phyloP scores from a whole-genome alignment of 2,329 filamentous ascomycete genomes.

The Arthrobotrys iridis region DNA sequence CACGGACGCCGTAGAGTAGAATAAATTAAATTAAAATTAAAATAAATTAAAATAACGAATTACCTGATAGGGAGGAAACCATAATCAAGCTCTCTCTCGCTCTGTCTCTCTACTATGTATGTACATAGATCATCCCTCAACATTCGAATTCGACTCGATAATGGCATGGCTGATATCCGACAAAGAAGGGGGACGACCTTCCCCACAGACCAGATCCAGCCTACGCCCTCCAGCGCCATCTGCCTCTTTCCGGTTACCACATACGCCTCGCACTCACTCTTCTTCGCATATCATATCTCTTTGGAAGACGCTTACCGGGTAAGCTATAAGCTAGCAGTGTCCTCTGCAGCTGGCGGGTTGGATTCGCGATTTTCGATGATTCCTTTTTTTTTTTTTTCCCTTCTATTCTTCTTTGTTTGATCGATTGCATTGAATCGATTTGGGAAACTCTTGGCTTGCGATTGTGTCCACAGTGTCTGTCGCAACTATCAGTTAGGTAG shows the following conservation, averaged over 20 bases:
- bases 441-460: no score
- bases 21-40: no score
- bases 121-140: neutral
- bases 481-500: no score
- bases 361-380: conserved; percentile 9
- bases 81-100: neutral
- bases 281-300: conserved; percentile 16
- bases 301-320: conserved; percentile 21
- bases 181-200: conserved; percentile 29
- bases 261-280: conserved; percentile 17
- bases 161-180: conserved; percentile 7
- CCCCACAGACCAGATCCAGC: neutral
- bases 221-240: neutral
- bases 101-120: neutral
- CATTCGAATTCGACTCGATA: neutral
- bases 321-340: conserved; percentile 8
- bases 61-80: no score
- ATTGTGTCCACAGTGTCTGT: no score
- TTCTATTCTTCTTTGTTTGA: neutral
- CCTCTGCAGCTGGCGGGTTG: conserved; percentile 6
- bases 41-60: no score
- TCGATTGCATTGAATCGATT: no score
- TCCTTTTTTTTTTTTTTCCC: neutral
- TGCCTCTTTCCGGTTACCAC: conserved; percentile 27
- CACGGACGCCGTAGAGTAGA: no score